phyloP scores from a whole-genome alignment of 2,329 filamentous ascomycete genomes.

The Fusarium chaquense region DNA sequence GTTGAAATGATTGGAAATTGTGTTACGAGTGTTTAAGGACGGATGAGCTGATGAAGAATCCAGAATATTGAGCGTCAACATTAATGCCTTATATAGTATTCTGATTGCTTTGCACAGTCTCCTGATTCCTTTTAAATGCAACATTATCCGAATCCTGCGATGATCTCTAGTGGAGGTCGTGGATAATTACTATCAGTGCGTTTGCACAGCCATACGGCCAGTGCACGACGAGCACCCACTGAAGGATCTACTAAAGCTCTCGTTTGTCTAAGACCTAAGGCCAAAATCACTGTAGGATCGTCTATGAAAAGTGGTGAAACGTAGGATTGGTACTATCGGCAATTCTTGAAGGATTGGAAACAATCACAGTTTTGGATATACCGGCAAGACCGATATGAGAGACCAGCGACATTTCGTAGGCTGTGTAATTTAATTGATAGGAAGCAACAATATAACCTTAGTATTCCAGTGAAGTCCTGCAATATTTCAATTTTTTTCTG shows the following conservation, averaged over 20 bases:
- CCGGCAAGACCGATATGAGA: too few species aligned
- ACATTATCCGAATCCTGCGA: background rate
- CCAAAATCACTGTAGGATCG: background rate
- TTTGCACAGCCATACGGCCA: background rate
- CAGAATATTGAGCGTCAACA: background rate
- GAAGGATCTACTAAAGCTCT: background rate
- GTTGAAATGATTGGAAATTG: background rate
- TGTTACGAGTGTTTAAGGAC: background rate
- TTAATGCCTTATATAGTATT: background rate
- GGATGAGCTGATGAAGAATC: background rate
- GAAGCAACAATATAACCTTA: background rate
- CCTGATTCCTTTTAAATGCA: background rate
- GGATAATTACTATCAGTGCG: background rate
- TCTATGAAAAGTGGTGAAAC: background rate
- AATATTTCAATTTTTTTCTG: too few species aligned
- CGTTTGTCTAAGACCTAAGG: background rate
- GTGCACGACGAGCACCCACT: background rate
- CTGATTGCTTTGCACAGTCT: background rate
- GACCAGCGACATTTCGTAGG: too few species aligned
- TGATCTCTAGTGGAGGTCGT: background rate
- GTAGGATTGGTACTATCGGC: background rate
- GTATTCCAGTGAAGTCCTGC: too few species aligned
- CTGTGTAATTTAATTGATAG: background rate
- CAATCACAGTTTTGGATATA: background rate
- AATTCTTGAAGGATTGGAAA: background rate